Evolutionary conservation across 148 eudicot species (phyloP), one percentile per base, ranked within the genome.

Genomic region (Camellia sinensis): DNA sequence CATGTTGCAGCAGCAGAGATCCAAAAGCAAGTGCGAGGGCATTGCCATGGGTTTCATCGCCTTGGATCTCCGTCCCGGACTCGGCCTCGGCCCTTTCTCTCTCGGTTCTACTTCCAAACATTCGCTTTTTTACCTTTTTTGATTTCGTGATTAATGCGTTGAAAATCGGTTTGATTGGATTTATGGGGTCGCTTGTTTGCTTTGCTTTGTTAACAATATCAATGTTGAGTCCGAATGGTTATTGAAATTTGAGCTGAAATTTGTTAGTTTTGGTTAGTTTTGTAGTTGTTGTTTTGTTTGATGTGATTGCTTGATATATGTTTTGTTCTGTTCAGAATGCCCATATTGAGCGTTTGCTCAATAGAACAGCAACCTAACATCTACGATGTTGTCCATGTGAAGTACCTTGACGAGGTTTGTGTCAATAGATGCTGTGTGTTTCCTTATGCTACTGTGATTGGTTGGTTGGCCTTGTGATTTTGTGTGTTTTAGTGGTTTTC

Each of bases 361-460:
- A 92, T 93, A 75, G 99, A 96, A 80, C 97, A 92, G 80, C 99
- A 93, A 79, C 99, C 99, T 9, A 92, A 92, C 52, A 89, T 93
- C 12, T 96, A 96, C 65, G 99, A 96, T 82, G 97, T 93, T 54
- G 99, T 96, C 53, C 98, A 96, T 82, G 99, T 96, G 78, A 96
- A 96, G 87, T 92, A 93, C 81, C 88, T 88, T 59, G 99, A 96
- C 7, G 97, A 96, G 99, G 76, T 73, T 56, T 63, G 67, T 8
- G 2, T 63, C 37, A 6, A 66, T 11, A 29, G 17, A 37, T 37
- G 69, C 69, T 11, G 7, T 66, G 21, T 4, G 15, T 11, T 29
- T 66, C 69, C 67, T 63, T 7, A 7, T 66, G 21, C 17, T 66
- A 8, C 17, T 37, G 44, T 66, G 11, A 29, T 66, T 66, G 44